Percentiles rank a stretch among this genome's conserved stretches.
Conservation (phyloP, 495 filamentous ascomycete species). For the Penicillium macrosclerotiorum region DNA sequence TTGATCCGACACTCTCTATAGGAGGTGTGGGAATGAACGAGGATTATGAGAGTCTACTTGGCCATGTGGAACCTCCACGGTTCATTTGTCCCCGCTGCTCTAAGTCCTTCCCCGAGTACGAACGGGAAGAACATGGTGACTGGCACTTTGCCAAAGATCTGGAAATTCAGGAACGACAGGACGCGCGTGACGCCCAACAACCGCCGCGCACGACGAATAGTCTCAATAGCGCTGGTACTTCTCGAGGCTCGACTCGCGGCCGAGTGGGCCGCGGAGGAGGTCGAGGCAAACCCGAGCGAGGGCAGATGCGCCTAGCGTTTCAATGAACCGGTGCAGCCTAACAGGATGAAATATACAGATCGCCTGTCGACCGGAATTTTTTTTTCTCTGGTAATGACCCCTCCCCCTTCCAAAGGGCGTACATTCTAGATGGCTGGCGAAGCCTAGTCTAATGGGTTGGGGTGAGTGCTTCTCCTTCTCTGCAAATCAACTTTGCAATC, state of each 20-base stretch:
- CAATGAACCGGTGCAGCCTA: slow-evolving; percentile 4
- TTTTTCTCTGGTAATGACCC: too few relatives aligned
- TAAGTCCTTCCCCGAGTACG: slow-evolving; percentile 49
- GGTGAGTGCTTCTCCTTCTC: too few relatives aligned
- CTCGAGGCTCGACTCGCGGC: slow-evolving; percentile 28
- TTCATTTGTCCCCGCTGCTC: slow-evolving; percentile 65
- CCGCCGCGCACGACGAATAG: slow-evolving; percentile 16
- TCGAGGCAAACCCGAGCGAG: slow-evolving; percentile 63
- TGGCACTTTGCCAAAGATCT: slow-evolving; percentile 95
- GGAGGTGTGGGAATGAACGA: not conserved
- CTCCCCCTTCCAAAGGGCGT: too few relatives aligned
- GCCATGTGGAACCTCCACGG: not conserved
- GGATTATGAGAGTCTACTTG: not conserved
- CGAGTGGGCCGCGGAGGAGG: slow-evolving; percentile 30
- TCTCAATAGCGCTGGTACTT: not conserved
- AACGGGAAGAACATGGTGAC: slow-evolving; percentile 78
- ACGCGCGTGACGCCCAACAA: slow-evolving; percentile 24
- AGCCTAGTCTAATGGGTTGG: too few relatives aligned
- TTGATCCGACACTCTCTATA: not conserved
- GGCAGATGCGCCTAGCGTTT: slow-evolving; percentile 72
- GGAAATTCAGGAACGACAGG: slow-evolving; percentile 57
- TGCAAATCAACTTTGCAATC: too few relatives aligned
- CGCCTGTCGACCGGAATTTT: too few relatives aligned
- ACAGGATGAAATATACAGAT: not conserved
- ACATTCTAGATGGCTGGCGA: too few relatives aligned